Conservation (phyloP, 148 eudicot species). For the Polygonum maritimum region DNA sequence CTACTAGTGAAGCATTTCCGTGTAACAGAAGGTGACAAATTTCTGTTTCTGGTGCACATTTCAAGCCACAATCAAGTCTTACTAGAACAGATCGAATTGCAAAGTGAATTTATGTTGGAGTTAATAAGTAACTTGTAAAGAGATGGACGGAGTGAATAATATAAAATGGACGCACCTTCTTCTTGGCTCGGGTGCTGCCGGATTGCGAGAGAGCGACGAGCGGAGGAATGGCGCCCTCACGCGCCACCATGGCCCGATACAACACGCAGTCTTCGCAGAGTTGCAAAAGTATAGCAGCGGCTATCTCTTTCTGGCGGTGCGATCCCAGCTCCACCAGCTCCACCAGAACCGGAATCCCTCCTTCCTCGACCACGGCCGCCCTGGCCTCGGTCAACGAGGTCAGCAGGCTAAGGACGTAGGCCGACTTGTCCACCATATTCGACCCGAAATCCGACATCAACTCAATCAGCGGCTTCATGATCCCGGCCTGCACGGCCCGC, state of each 20-base stretch:
- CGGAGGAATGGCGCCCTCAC: slow-evolving; percentile 91
- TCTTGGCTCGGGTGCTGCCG: slow-evolving; percentile 67
- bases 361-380: slow-evolving; percentile 67
- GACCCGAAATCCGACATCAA: slow-evolving; percentile 78
- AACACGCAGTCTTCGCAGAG: slow-evolving; percentile 59
- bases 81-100: not conserved
- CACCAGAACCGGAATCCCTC: slow-evolving; percentile 76
- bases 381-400: slow-evolving; percentile 44
- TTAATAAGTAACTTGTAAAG: not conserved
- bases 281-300: slow-evolving; percentile 52
- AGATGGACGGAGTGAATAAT: too few relatives aligned
- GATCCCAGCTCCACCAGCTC: slow-evolving; percentile 74
- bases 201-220: slow-evolving; percentile 69
- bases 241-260: slow-evolving; percentile 76
- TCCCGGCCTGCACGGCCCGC: slow-evolving; percentile 56
- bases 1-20: too few relatives aligned
- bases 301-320: slow-evolving; percentile 75
- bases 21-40: not conserved
- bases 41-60: not conserved
- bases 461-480: slow-evolving; percentile 69
- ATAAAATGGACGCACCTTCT: slow-evolving; percentile 43
- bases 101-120: too few relatives aligned
- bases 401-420: slow-evolving; percentile 48
- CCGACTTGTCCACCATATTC: slow-evolving; percentile 82
- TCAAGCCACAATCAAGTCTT: not conserved